Evolutionary conservation across 108 stramenopile species (phyloP).

Genomic region (Cyclotella baltica): DNA sequence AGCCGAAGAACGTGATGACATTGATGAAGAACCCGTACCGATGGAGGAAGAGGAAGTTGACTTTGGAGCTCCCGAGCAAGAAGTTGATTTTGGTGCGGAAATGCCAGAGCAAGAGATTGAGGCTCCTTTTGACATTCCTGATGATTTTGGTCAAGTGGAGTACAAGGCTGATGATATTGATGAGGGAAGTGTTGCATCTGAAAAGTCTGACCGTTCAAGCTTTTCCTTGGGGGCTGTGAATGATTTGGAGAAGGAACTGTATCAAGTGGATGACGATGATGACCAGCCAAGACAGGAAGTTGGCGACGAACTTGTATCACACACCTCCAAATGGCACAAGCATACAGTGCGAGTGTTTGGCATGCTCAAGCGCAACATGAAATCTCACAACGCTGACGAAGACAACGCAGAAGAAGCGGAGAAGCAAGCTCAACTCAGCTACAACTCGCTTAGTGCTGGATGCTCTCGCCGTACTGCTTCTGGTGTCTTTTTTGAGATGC

Average conservation of each 20-base stretch:
- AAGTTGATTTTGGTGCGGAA: slow-evolving; percentile 45
- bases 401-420: slow-evolving; percentile 57
- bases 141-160: slow-evolving; percentile 45
- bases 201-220: slow-evolving; percentile 42
- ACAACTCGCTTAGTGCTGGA: slow-evolving; percentile 67
- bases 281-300: slow-evolving; percentile 66
- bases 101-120: slow-evolving; percentile 50
- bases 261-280: slow-evolving; percentile 63
- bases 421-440: slow-evolving; percentile 61
- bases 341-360: slow-evolving; percentile 83
- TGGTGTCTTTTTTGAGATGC: slow-evolving; percentile 90
- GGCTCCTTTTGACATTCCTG: slow-evolving; percentile 56
- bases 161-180: slow-evolving; percentile 53
- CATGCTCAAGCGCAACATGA: slow-evolving; percentile 72
- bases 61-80: slow-evolving; percentile 46
- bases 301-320: slow-evolving; percentile 65
- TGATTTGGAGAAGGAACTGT: slow-evolving; percentile 61
- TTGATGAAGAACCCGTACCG: slow-evolving; percentile 32
- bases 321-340: slow-evolving; percentile 90
- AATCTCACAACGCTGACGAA: slow-evolving; percentile 45
- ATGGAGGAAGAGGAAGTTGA: slow-evolving; percentile 54
- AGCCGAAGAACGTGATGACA: slow-evolving; percentile 40
- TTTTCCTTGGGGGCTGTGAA: slow-evolving; percentile 80
- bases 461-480: slow-evolving; percentile 85
- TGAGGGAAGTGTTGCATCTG: slow-evolving; percentile 50